Conservation (phyloP, 495 filamentous ascomycete genomes). For the Aspergillus cristatus region DNA sequence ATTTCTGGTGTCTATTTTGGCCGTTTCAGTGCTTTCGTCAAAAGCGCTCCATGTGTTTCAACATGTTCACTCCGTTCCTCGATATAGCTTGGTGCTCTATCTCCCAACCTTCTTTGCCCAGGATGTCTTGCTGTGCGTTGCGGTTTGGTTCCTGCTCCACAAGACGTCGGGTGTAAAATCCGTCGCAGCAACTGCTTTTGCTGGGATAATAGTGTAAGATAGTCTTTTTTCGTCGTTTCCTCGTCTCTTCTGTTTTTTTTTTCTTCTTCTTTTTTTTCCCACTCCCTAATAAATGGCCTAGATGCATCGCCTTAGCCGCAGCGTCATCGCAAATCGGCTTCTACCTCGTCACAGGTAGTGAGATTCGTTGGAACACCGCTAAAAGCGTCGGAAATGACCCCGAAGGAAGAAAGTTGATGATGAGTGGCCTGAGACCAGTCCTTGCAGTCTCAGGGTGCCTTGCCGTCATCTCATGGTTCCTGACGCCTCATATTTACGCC, state of each 20-base stretch:
- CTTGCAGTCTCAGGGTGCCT: slow-evolving; percentile 8
- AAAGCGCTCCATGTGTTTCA: slow-evolving; percentile 16
- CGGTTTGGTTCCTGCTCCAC: slow-evolving; percentile 10
- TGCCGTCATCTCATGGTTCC: slow-evolving; percentile 7
- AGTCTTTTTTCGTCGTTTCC: background rate
- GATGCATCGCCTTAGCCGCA: slow-evolving; percentile 8
- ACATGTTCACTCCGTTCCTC: slow-evolving; percentile 10
- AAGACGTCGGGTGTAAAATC: slow-evolving; percentile 4
- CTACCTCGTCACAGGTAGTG: slow-evolving; percentile 18
- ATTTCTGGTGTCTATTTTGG: slow-evolving; percentile 13
- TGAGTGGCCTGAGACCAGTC: slow-evolving; percentile 16
- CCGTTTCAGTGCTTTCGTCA: slow-evolving; percentile 10
- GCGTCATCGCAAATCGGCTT: slow-evolving; percentile 17
- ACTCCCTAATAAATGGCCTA: slow-evolving; percentile 2
- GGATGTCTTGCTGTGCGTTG: slow-evolving; percentile 8
- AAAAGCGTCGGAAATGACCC: slow-evolving; percentile 15
- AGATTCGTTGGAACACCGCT: slow-evolving; percentile 18
- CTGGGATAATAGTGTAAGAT: slow-evolving; percentile 8
- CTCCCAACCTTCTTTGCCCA: slow-evolving; percentile 17
- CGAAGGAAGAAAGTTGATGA: slow-evolving; percentile 14
- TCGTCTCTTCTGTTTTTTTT: too few species aligned
- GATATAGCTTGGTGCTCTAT: slow-evolving; percentile 7
- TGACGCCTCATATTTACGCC: slow-evolving; percentile 4
- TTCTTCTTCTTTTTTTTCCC: background rate
- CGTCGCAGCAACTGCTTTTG: slow-evolving; percentile 1